Percentiles rank a stretch among this genome's conserved stretches.
Conservation (phyloP, 2,329 filamentous ascomycete species). For the Aurifilum marmelostoma region DNA sequence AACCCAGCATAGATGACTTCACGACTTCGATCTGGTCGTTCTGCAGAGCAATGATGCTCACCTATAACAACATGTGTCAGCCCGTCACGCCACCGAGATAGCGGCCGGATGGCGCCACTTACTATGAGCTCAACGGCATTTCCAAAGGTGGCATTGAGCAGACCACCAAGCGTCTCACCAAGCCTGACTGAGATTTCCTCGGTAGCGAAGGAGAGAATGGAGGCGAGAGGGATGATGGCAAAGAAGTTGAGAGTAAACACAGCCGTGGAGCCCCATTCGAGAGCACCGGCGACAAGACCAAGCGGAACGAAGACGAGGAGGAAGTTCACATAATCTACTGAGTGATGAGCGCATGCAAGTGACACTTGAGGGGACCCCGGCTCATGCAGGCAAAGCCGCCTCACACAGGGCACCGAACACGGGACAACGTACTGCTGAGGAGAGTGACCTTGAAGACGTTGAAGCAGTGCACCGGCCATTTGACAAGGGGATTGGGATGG, state of each 20-base stretch:
- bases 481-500: conserved; percentile 50
- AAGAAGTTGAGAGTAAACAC: conserved; percentile 81
- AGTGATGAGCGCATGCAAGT: conserved; percentile 19
- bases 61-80: conserved; percentile 50
- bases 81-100: neutral
- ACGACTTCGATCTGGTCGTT: conserved; percentile 91
- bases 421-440: conserved; percentile 56
- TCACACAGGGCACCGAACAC: neutral
- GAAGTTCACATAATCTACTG: conserved; percentile 65
- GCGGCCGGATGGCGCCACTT: conserved; percentile 34
- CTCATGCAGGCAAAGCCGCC: neutral
- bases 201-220: conserved; percentile 75
- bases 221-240: conserved; percentile 76
- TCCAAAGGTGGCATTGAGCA: conserved; percentile 77
- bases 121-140: conserved; percentile 82
- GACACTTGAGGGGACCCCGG: neutral
- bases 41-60: conserved; percentile 87
- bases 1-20: conserved; percentile 97
- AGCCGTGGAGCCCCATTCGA: conserved; percentile 65
- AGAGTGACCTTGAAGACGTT: conserved; percentile 61
- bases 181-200: conserved; percentile 75
- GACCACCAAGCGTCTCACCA: conserved; percentile 73
- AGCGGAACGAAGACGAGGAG: conserved; percentile 74
- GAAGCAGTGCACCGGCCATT: conserved; percentile 53
- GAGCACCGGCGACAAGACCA: conserved; percentile 68